Percentiles rank a stretch among this genome's conserved stretches.
phyloP scores from a whole-genome alignment of 2,329 filamentous ascomycete species.

The Colletotrichum liaoningense region DNA sequence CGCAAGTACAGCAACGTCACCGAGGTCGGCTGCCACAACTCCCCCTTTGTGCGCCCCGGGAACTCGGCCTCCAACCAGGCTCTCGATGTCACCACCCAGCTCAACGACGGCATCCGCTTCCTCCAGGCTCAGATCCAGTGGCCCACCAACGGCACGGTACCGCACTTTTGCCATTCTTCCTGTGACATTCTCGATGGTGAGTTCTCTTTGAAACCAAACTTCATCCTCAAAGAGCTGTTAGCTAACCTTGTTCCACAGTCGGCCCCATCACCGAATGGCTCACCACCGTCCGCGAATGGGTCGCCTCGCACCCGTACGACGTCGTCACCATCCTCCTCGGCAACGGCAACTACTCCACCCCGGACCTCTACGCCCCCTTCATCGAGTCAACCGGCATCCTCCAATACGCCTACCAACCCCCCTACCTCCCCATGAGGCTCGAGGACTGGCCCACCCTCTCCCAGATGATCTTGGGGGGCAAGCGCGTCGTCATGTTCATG shows the following conservation, averaged over 20 bases:
- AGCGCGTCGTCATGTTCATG: conserved; percentile 83
- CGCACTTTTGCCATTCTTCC: conserved; percentile 86
- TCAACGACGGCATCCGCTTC: conserved; percentile 80
- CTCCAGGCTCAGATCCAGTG: conserved; percentile 74
- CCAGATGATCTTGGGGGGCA: conserved; percentile 77
- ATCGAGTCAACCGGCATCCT: conserved; percentile 79
- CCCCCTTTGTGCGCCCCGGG: conserved; percentile 77
- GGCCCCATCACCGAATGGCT: conserved; percentile 84
- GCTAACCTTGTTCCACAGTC: conserved; percentile 48
- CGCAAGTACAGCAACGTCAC: conserved; percentile 87
- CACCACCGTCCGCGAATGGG: conserved; percentile 76
- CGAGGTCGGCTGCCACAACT: conserved; percentile 83
- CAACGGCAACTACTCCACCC: conserved; percentile 80
- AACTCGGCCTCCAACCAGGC: conserved; percentile 83
- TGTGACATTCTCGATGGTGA: conserved; percentile 79
- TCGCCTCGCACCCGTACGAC: conserved; percentile 82
- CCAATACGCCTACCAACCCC: conserved; percentile 79
- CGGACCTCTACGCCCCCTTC: conserved; percentile 72
- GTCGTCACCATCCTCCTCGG: conserved; percentile 88
- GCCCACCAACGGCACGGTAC: conserved; percentile 58
- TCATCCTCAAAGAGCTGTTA: no score
- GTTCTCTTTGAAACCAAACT: not conserved
- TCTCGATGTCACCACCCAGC: conserved; percentile 74
- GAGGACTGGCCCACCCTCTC: conserved; percentile 87
- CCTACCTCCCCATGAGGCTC: conserved; percentile 75